Conservation (phyloP, 805 yeast species). For the Cyberlindnera americana region DNA sequence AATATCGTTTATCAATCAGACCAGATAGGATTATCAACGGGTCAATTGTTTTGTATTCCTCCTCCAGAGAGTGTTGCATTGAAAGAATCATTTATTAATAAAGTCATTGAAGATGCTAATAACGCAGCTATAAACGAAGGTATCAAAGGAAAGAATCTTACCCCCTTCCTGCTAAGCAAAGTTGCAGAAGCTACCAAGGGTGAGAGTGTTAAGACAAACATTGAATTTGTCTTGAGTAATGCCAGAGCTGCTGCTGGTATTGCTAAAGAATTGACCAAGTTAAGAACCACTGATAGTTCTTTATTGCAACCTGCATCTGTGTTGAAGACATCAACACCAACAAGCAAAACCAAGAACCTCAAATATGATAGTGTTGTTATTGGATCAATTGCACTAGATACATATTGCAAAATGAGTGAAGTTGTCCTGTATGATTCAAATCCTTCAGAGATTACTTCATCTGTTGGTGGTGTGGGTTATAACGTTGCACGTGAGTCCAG, state of each 20-base stretch:
- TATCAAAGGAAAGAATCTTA: constrained; percentile 67
- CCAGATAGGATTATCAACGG: constrained; percentile 53
- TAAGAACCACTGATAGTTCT: not conserved
- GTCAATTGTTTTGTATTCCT: constrained; percentile 77
- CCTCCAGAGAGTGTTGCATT: constrained; percentile 68
- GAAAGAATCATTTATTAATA: constrained; percentile 46
- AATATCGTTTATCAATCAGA: constrained; percentile 47
- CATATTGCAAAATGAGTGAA: constrained; percentile 47
- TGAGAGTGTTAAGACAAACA: constrained; percentile 62
- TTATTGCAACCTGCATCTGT: not conserved
- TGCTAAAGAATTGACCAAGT: constrained; percentile 39
- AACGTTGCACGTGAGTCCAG: constrained; percentile 68
- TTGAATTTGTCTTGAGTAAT: constrained; percentile 73
- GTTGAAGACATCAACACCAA: not conserved
- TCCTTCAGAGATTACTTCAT: constrained; percentile 55
- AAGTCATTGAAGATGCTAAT: constrained; percentile 56
- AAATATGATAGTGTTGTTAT: constrained; percentile 42
- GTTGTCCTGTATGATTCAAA: constrained; percentile 57
- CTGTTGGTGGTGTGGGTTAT: constrained; percentile 83
- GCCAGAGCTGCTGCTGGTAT: constrained; percentile 66
- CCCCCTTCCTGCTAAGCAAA: constrained; percentile 69
- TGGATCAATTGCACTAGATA: constrained; percentile 77
- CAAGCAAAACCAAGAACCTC: not conserved
- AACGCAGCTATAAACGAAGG: constrained; percentile 48
- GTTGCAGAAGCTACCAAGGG: constrained; percentile 72